Evolutionary conservation across 495 filamentous ascomycete species (phyloP).

Genomic region (Corynascus novoguineensis): DNA sequence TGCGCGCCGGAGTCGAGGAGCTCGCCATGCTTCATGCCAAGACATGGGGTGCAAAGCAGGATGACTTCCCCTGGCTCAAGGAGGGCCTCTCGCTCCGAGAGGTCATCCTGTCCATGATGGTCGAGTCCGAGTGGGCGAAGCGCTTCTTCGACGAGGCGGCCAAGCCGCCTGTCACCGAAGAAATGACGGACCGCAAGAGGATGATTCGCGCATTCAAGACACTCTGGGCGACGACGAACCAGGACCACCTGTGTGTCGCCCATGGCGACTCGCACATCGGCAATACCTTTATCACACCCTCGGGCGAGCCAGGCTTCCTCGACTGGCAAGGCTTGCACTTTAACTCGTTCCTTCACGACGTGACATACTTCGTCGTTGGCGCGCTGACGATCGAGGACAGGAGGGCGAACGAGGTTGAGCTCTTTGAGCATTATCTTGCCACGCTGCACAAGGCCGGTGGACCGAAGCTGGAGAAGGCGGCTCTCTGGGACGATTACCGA

Average conservation of each 20-base stretch:
- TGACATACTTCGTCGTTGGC: constrained; percentile 1
- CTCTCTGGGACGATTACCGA: constrained; percentile 1
- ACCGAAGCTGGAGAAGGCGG: constrained; percentile 3
- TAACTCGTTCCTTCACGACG: background rate
- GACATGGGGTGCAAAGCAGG: constrained; percentile 3
- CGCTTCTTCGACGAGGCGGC: constrained; percentile 5
- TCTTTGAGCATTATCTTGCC: background rate
- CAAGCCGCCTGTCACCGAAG: background rate
- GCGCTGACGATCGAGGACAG: constrained; percentile 4
- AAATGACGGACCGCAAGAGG: background rate
- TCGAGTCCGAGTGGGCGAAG: background rate
- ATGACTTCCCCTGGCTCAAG: constrained; percentile 3
- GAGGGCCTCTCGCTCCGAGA: constrained; percentile 3
- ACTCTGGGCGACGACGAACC: constrained; percentile 1
- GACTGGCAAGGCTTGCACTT: constrained; percentile 5
- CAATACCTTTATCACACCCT: constrained; percentile 1
- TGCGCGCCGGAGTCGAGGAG: constrained; percentile 2
- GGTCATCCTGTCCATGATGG: background rate
- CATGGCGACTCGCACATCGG: constrained; percentile 4
- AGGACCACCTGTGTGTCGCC: background rate
- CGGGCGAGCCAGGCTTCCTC: constrained; percentile 5
- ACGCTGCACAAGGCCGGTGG: constrained; percentile 2
- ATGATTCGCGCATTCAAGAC: constrained; percentile 1
- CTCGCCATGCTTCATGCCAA: background rate
- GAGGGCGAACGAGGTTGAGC: background rate